Percentiles rank a stretch among this genome's conserved stretches.
Evolutionary conservation across 352 stramenopile species (phyloP).

Genomic region (Phytopythium helicoides): DNA sequence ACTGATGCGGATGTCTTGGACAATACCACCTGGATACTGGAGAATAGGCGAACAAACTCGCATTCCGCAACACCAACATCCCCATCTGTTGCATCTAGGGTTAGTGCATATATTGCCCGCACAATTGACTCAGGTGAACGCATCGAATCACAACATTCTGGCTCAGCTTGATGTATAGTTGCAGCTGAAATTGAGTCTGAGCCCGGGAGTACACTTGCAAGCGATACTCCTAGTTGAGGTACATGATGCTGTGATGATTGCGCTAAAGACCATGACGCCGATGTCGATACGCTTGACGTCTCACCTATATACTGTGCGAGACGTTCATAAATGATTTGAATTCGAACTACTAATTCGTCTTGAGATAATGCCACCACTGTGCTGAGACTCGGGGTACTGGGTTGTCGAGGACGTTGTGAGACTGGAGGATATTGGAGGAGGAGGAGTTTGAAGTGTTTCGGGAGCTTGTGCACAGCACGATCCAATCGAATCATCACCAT

Average conservation of each 20-base stretch:
- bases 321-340: constrained; percentile 27
- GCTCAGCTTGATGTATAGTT: not conserved
- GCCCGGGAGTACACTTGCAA: not conserved
- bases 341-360: constrained; percentile 28
- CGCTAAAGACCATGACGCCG: not conserved
- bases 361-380: constrained; percentile 16
- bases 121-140: constrained; percentile 19
- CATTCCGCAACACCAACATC: constrained; percentile 21
- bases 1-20: constrained; percentile 1
- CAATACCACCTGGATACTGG: constrained; percentile 36
- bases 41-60: constrained; percentile 34
- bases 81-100: constrained; percentile 21
- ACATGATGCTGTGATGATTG: not conserved
- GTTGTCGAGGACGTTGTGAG: not conserved
- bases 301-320: not conserved
- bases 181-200: not conserved
- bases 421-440: constrained; percentile 23
- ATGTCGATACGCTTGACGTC: not conserved
- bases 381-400: not conserved
- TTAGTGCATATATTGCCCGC: constrained; percentile 25
- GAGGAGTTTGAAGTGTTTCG: constrained; percentile 27
- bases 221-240: not conserved
- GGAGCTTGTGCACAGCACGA: constrained; percentile 30
- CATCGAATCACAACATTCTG: not conserved
- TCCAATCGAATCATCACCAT: constrained; percentile 18